Percentiles rank a stretch among this genome's conserved stretches.
phyloP scores from a whole-genome alignment of 2,329 filamentous ascomycete species.

The Scedosporium dehoogii region DNA sequence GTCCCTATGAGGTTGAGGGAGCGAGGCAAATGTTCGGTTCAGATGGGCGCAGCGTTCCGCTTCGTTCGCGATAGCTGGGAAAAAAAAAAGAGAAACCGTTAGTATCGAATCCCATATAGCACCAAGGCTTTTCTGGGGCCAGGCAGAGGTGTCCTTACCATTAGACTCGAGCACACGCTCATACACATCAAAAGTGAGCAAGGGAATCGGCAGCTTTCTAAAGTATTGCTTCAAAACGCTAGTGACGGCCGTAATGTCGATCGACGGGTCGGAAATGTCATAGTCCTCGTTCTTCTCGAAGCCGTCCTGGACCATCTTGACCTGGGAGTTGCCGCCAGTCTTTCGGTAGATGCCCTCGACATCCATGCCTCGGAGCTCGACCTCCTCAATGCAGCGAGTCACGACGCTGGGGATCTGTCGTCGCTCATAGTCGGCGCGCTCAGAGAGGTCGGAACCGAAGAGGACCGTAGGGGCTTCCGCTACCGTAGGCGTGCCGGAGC shows the following conservation, averaged over 20 bases:
- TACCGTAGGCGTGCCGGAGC: slow-evolving; percentile 27
- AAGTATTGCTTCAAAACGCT: slow-evolving; percentile 97
- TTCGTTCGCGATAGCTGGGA: slow-evolving; percentile 51
- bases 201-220: slow-evolving; percentile 77
- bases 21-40: slow-evolving; percentile 61
- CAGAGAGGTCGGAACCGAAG: slow-evolving; percentile 82
- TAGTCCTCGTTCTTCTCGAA: slow-evolving; percentile 81
- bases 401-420: slow-evolving; percentile 85
- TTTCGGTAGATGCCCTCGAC: slow-evolving; percentile 97
- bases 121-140: too few relatives aligned
- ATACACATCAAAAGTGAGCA: slow-evolving; percentile 89
- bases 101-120: neutral
- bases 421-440: slow-evolving; percentile 80
- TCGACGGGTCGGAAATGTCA: slow-evolving; percentile 85
- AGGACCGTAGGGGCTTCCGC: slow-evolving; percentile 51
- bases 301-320: slow-evolving; percentile 81
- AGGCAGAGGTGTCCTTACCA: slow-evolving; percentile 36
- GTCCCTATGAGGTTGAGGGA: slow-evolving; percentile 77
- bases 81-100: neutral
- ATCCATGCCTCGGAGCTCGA: slow-evolving; percentile 93
- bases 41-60: slow-evolving; percentile 62
- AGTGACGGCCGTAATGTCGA: slow-evolving; percentile 94
- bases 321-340: slow-evolving; percentile 84
- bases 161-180: slow-evolving; percentile 77
- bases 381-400: slow-evolving; percentile 89